These are phyloP conservation scores for Auricularia heimuer DNA, from an alignment of 768 basidiomycete genomes.

Conservation along the genomic window DNA sequence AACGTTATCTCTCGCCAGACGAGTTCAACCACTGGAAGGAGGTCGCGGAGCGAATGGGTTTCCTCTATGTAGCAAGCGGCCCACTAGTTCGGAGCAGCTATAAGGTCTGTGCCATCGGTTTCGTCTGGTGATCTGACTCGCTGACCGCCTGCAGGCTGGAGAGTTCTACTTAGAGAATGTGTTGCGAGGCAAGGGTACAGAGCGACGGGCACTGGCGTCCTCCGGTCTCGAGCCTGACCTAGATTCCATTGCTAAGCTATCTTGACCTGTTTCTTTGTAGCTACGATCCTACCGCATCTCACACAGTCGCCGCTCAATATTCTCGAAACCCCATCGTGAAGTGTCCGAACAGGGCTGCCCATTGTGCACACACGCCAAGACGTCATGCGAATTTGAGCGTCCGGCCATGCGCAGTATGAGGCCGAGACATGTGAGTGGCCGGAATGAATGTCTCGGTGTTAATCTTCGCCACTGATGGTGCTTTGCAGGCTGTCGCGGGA, in stretches of 20 bases:
- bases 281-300: too few species aligned
- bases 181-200: constrained; percentile 44
- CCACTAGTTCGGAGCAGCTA: constrained; percentile 94
- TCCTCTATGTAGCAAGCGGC: constrained; percentile 94
- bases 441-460: neutral
- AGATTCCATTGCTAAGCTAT: neutral
- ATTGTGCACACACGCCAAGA: neutral
- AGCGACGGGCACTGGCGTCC: neutral
- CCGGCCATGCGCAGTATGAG: too few species aligned
- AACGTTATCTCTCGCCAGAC: constrained; percentile 86
- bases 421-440: too few species aligned
- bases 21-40: constrained; percentile 91
- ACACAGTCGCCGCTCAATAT: neutral
- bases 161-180: constrained; percentile 94
- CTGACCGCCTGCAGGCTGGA: constrained; percentile 54
- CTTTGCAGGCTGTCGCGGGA: neutral
- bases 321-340: neutral
- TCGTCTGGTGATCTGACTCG: constrained; percentile 6
- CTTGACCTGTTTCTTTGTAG: neutral
- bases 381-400: neutral
- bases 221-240: neutral
- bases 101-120: constrained; percentile 52
- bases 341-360: neutral
- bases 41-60: constrained; percentile 86
- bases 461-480: neutral